phyloP scores from a whole-genome alignment of 306 rosid genomes.

The Potentilla sterilis region DNA sequence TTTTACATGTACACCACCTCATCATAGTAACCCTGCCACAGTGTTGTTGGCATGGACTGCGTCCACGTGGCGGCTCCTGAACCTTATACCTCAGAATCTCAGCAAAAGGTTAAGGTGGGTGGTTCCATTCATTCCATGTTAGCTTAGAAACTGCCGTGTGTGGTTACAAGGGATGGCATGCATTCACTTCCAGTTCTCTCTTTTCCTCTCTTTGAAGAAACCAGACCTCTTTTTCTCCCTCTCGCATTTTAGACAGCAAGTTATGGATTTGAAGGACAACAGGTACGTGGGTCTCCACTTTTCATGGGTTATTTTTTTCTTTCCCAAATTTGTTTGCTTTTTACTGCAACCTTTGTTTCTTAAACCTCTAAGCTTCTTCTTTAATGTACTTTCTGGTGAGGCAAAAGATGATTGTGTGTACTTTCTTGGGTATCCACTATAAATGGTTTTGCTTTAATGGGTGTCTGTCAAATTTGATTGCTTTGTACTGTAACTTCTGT shows the following conservation, averaged over 20 bases:
- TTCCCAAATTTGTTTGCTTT: background rate
- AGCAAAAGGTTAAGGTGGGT: constrained; percentile 2
- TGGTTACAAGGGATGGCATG: background rate
- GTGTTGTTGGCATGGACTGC: constrained; percentile 33
- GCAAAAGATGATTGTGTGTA: background rate
- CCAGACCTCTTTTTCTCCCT: constrained; percentile 8
- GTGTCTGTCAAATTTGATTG: constrained; percentile 1
- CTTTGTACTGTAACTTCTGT: background rate
- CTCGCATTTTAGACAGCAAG: background rate
- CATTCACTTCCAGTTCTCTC: constrained; percentile 3
- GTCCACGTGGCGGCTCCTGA: constrained; percentile 55
- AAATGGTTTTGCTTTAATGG: constrained; percentile 15
- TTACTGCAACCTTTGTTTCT: background rate
- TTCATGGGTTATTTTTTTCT: too few species aligned
- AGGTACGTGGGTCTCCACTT: constrained; percentile 34
- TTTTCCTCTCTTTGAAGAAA: background rate
- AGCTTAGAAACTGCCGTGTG: constrained; percentile 6
- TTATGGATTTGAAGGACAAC: constrained; percentile 29
- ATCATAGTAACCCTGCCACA: background rate
- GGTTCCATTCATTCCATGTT: constrained; percentile 23
- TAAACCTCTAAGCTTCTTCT: background rate
- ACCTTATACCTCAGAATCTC: constrained; percentile 50
- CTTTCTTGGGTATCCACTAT: constrained; percentile 22
- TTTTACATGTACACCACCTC: background rate
- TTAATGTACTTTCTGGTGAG: background rate